Conservation (phyloP, 345 rosid genomes). For the Populus euphratica region DNA sequence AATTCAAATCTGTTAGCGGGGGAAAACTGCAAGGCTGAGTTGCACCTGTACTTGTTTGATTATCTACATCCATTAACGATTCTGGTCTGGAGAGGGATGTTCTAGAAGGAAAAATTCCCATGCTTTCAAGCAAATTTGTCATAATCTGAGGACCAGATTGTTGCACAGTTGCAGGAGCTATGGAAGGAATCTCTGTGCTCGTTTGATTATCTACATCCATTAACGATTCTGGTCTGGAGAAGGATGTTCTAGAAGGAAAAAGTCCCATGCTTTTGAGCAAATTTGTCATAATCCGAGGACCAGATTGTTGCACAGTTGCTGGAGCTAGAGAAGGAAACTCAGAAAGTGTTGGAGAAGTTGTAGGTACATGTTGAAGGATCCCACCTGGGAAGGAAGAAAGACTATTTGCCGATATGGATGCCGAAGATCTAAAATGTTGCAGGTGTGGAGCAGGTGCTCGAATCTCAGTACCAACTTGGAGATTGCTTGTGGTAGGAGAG, state of each 20-base stretch:
- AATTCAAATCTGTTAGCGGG: constrained; percentile 1
- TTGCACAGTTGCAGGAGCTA: constrained; percentile 6
- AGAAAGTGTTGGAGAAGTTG: constrained; percentile 9
- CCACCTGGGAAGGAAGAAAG: constrained; percentile 18
- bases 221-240: constrained; percentile 17
- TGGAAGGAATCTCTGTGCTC: constrained; percentile 11
- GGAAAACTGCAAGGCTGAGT: constrained; percentile 10
- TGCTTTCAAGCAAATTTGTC: constrained; percentile 4
- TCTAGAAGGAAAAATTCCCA: constrained; percentile 8
- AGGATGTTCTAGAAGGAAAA: constrained; percentile 11
- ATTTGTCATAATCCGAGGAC: background rate
- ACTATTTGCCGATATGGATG: constrained; percentile 10
- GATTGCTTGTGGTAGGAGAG: constrained; percentile 28
- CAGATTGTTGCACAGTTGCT: constrained; percentile 18
- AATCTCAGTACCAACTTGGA: constrained; percentile 33
- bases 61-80: constrained; percentile 17
- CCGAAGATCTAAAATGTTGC: constrained; percentile 40
- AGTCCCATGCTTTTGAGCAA: constrained; percentile 7
- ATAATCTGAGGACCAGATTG: constrained; percentile 12
- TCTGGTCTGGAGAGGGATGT: constrained; percentile 21
- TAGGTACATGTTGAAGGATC: constrained; percentile 14
- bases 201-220: constrained; percentile 18
- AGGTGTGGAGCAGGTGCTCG: constrained; percentile 58
- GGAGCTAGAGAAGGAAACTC: constrained; percentile 13
- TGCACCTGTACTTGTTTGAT: constrained; percentile 11